phyloP scores from a whole-genome alignment of 768 basidiomycete species.

The Naganishia randhawae region DNA sequence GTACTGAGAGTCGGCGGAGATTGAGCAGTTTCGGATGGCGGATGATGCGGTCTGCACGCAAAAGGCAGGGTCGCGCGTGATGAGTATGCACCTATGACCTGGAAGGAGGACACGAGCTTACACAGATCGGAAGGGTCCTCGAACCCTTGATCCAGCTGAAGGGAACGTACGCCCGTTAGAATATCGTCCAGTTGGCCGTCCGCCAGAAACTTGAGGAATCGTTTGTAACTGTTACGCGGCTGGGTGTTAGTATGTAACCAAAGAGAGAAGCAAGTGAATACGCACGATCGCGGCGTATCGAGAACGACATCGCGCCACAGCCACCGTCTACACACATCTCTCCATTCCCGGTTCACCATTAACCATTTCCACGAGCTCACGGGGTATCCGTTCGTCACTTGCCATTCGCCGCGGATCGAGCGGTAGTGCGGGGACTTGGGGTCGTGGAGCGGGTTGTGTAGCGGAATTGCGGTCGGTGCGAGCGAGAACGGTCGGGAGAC shows the following conservation, averaged over 20 bases:
- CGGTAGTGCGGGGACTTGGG: conserved; percentile 36
- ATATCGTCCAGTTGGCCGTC: conserved; percentile 10
- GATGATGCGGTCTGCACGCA: conserved; percentile 31
- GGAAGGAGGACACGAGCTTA: conserved; percentile 25
- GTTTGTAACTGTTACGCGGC: conserved; percentile 15
- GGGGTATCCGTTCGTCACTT: conserved; percentile 40
- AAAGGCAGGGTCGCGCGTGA: background rate
- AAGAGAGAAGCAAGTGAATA: background rate
- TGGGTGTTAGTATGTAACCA: too few relatives aligned
- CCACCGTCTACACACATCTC: conserved; percentile 30
- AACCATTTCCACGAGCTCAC: conserved; percentile 41
- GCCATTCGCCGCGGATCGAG: conserved; percentile 35
- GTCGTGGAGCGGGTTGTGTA: conserved; percentile 34
- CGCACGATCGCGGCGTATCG: conserved; percentile 26
- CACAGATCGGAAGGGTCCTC: conserved; percentile 28
- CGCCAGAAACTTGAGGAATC: conserved; percentile 23
- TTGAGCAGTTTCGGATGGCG: conserved; percentile 29
- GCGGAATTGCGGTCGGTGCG: conserved; percentile 26
- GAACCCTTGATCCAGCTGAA: conserved; percentile 32
- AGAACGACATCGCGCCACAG: conserved; percentile 36
- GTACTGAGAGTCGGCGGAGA: conserved; percentile 31
- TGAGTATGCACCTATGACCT: background rate
- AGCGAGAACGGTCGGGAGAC: conserved; percentile 19
- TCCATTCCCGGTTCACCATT: conserved; percentile 37
- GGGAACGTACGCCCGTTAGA: background rate